Conservation (phyloP, 1,284 basidiomycete species). For the Schizophyllum commune region DNA sequence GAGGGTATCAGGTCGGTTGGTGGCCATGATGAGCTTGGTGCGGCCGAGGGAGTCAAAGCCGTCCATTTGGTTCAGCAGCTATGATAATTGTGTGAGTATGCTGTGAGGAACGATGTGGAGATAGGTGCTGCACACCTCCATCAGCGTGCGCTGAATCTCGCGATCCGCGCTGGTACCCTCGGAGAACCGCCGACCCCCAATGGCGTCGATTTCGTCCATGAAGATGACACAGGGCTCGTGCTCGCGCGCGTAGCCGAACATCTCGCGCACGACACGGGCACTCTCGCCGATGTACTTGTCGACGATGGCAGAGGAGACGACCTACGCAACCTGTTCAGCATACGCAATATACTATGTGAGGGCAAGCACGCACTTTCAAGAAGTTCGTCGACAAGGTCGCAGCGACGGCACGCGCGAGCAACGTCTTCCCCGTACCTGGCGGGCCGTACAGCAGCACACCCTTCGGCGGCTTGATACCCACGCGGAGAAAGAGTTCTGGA, state of each 20-base stretch:
- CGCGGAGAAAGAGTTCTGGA: conserved; percentile 91
- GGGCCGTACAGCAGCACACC: conserved; percentile 92
- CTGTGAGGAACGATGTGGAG: neutral
- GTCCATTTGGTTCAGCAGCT: conserved; percentile 99
- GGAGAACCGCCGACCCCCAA: conserved; percentile 93
- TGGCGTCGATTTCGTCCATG: conserved; percentile 99
- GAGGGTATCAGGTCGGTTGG: conserved; percentile 93
- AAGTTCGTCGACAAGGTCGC: conserved; percentile 96
- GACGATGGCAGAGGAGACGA: conserved; percentile 98
- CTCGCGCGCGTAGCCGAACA: conserved; percentile 97
- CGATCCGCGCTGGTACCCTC: conserved; percentile 98
- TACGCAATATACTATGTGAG: neutral
- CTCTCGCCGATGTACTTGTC: conserved; percentile 99
- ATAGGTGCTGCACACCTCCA: conserved; percentile 67
- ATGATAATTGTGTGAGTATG: neutral
- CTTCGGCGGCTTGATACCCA: conserved; percentile 95
- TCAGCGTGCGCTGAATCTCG: conserved; percentile 97
- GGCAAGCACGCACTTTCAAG: conserved; percentile 48
- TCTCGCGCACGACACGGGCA: conserved; percentile 90
- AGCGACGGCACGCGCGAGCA: conserved; percentile 92
- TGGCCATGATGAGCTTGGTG: conserved; percentile 99
- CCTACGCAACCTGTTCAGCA: conserved; percentile 20
- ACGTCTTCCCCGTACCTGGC: conserved; percentile 93
- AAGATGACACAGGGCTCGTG: conserved; percentile 99
- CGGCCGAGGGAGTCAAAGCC: conserved; percentile 95